A percentile compares a stretch with the other conserved stretches of the same genome.
phyloP scores from a whole-genome alignment of 2,329 filamentous ascomycete species.

The Fusarium avenaceum region DNA sequence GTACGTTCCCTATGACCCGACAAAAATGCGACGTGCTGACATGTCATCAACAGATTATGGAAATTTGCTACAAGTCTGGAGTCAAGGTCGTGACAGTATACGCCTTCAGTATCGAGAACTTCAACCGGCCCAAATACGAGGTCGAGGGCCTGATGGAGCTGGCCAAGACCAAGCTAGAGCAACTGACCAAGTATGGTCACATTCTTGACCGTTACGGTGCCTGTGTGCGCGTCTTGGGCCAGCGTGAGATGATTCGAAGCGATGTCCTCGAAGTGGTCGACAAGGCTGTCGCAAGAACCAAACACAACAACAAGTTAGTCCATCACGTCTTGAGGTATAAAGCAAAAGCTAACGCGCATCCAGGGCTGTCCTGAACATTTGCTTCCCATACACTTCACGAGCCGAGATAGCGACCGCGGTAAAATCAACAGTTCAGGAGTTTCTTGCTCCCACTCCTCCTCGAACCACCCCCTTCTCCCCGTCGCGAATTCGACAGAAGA shows the following conservation, averaged over 20 bases:
- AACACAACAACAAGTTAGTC: constrained; percentile 81
- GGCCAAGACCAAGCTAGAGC: constrained; percentile 93
- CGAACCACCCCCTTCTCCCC: constrained; percentile 84
- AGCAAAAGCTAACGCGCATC: constrained; percentile 23
- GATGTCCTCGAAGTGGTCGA: constrained; percentile 93
- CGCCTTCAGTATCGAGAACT: constrained; percentile 99
- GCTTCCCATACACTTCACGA: constrained; percentile 96
- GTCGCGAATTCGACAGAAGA: constrained; percentile 87
- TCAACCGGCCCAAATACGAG: constrained; percentile 95
- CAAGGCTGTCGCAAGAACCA: constrained; percentile 86
- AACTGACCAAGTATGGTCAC: constrained; percentile 93
- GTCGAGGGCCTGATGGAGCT: constrained; percentile 98
- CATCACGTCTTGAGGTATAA: not conserved
- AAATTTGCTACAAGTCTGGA: constrained; percentile 97
- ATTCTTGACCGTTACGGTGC: constrained; percentile 94
- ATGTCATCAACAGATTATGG: constrained; percentile 76
- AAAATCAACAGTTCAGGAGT: constrained; percentile 87
- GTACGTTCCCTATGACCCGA: constrained; percentile 69
- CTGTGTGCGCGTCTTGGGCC: constrained; percentile 85
- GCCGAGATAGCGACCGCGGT: constrained; percentile 96
- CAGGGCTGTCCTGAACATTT: constrained; percentile 83
- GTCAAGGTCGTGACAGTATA: constrained; percentile 98
- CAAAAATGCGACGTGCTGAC: constrained; percentile 13
- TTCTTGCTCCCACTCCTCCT: constrained; percentile 77
- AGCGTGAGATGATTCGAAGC: constrained; percentile 83